These are phyloP conservation scores for Telopea speciosissima DNA, from an alignment of 177 flowering plant genomes.

Conservation along the genomic window DNA sequence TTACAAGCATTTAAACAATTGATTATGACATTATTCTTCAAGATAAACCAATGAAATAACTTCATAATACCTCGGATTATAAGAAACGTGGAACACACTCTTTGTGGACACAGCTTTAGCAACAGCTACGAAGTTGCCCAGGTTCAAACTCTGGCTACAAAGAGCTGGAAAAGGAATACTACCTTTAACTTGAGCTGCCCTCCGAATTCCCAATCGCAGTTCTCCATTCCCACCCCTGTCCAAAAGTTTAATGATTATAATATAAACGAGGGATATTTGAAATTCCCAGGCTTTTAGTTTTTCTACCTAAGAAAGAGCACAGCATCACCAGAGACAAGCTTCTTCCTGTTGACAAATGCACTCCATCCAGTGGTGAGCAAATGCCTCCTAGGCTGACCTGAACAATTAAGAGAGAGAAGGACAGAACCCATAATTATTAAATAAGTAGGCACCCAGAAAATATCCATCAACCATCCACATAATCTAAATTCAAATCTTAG, in stretches of 20 bases:
- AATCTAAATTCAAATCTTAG: neutral
- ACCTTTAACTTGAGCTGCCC: constrained; percentile 63
- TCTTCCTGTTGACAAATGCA: constrained; percentile 95
- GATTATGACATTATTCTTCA: no score
- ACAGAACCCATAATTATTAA: neutral
- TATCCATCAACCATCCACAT: no score
- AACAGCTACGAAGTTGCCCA: constrained; percentile 36
- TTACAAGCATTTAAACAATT: no score
- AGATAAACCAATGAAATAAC: no score
- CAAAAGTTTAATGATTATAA: neutral
- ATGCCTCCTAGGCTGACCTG: constrained; percentile 98
- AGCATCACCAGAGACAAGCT: constrained; percentile 95
- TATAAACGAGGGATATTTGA: neutral
- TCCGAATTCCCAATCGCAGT: constrained; percentile 79
- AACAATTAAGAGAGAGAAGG: constrained; percentile 4
- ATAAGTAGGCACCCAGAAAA: no score
- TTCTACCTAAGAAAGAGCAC: constrained; percentile 91
- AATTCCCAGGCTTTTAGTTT: neutral
- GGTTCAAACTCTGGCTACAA: constrained; percentile 35
- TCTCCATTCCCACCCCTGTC: constrained; percentile 89
- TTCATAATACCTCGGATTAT: constrained; percentile 74
- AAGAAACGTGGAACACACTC: constrained; percentile 54
- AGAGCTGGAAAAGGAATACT: constrained; percentile 26
- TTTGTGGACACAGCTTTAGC: constrained; percentile 51
- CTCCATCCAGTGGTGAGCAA: constrained; percentile 99